A percentile compares a stretch with the other conserved stretches of the same genome.
phyloP scores from a whole-genome alignment of 1,284 basidiomycete genomes.

The Irpex rosettiformis region DNA sequence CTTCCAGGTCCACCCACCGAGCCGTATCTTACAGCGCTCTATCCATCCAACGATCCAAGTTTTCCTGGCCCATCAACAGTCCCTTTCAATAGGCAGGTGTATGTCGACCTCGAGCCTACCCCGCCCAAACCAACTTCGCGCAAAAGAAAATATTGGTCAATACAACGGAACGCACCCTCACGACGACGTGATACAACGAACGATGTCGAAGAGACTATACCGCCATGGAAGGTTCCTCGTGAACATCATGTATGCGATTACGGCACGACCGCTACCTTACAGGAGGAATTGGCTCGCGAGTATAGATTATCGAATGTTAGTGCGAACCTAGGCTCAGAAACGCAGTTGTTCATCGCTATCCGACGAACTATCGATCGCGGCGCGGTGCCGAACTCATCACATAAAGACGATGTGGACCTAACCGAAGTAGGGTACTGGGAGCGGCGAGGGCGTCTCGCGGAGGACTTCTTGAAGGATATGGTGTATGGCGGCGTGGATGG shows the following conservation, averaged over 20 bases:
- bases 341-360: conserved; percentile 31
- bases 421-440: conserved; percentile 43
- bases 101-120: conserved; percentile 7
- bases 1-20: conserved; percentile 52
- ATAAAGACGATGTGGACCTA: conserved; percentile 11
- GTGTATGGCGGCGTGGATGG: conserved; percentile 76
- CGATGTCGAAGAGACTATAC: conserved; percentile 41
- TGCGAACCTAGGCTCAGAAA: conserved; percentile 31
- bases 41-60: conserved; percentile 29
- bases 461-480: conserved; percentile 61
- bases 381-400: conserved; percentile 7
- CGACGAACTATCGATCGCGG: conserved; percentile 22
- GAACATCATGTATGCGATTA: conserved; percentile 55
- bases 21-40: conserved; percentile 56
- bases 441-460: conserved; percentile 45
- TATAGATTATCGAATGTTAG: conserved; percentile 35
- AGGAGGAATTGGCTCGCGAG: conserved; percentile 45
- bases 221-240: conserved; percentile 44
- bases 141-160: conserved; percentile 36
- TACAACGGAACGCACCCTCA: conserved; percentile 33
- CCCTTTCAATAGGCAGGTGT: conserved; percentile 16
- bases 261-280: conserved; percentile 54
- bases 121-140: conserved; percentile 4
- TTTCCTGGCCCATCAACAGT: conserved; percentile 31
- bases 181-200: conserved; percentile 46